Conservation (phyloP, 495 filamentous ascomycete species). For the Aspergillus asperescens region DNA sequence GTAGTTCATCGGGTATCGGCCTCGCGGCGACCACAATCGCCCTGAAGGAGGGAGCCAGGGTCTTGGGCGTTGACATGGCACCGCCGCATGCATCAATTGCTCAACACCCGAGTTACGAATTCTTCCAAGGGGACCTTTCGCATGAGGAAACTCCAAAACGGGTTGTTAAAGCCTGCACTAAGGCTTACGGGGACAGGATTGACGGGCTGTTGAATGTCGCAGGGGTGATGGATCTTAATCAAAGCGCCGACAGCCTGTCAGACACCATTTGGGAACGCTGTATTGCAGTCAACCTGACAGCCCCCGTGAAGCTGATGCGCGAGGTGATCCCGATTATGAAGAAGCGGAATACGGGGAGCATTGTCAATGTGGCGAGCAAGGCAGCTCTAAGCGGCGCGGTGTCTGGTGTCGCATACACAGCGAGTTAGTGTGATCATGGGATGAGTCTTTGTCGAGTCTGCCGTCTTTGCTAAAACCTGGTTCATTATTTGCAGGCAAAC, state of each 20-base stretch:
- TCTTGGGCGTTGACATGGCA: conserved; percentile 34
- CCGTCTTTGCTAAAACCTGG: background rate
- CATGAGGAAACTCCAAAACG: background rate
- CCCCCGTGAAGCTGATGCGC: conserved; percentile 1
- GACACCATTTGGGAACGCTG: conserved; percentile 1
- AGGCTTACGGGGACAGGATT: conserved; percentile 17
- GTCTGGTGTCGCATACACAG: background rate
- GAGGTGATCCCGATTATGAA: background rate
- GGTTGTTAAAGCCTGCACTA: background rate
- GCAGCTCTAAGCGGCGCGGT: background rate
- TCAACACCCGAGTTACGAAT: background rate
- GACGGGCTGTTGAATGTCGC: conserved; percentile 40
- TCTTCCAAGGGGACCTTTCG: background rate
- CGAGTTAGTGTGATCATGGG: background rate
- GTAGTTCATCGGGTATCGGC: conserved; percentile 39
- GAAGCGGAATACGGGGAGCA: background rate
- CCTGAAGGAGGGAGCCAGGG: conserved; percentile 32
- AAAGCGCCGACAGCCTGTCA: conserved; percentile 25
- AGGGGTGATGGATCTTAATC: conserved; percentile 35
- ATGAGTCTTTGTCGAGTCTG: too few species aligned
- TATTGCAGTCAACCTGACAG: conserved; percentile 1
- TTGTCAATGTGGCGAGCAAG: conserved; percentile 4
- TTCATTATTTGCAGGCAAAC: background rate
- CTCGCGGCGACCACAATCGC: conserved; percentile 34
- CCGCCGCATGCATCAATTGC: background rate